phyloP scores from a whole-genome alignment of 2,329 filamentous ascomycete species.

The Pyricularia grisea region DNA sequence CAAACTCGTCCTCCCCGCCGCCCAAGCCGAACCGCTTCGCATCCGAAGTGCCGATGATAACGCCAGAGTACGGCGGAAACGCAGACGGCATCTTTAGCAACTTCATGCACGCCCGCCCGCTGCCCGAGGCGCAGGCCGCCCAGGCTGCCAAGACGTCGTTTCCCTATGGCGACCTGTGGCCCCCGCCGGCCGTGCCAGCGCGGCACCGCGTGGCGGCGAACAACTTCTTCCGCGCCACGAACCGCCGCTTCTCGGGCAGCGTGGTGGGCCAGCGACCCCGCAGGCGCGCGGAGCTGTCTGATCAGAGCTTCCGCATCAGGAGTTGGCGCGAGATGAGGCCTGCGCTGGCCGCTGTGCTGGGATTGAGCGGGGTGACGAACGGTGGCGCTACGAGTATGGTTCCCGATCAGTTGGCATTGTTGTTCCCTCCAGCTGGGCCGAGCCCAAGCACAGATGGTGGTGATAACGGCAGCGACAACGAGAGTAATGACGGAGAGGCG shows the following conservation, averaged over 20 bases:
- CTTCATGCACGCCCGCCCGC: conserved; percentile 54
- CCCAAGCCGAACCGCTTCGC: conserved; percentile 27
- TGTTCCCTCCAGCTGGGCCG: neutral
- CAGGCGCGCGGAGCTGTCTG: conserved; percentile 50
- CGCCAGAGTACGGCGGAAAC: conserved; percentile 8
- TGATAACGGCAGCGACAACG: neutral
- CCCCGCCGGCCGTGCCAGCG: conserved; percentile 61
- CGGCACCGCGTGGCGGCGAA: conserved; percentile 36
- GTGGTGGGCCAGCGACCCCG: conserved; percentile 10
- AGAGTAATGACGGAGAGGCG: neutral
- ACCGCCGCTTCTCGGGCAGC: conserved; percentile 2
- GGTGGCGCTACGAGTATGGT: neutral
- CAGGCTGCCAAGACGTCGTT: conserved; percentile 20
- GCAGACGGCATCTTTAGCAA: conserved; percentile 51
- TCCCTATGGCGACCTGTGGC: conserved; percentile 59
- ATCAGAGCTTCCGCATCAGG: conserved; percentile 63
- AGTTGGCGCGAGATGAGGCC: conserved; percentile 62
- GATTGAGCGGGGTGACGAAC: neutral
- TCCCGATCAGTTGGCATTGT: neutral
- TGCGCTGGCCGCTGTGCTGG: neutral
- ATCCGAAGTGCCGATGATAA: conserved; percentile 43
- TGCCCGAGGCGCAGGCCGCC: conserved; percentile 25
- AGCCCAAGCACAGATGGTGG: neutral
- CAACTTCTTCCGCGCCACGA: conserved; percentile 11
- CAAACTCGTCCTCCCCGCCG: neutral